These are phyloP conservation scores for Ganoderma lingzhi DNA, from an alignment of 1,284 basidiomycete genomes.

Conservation along the genomic window DNA sequence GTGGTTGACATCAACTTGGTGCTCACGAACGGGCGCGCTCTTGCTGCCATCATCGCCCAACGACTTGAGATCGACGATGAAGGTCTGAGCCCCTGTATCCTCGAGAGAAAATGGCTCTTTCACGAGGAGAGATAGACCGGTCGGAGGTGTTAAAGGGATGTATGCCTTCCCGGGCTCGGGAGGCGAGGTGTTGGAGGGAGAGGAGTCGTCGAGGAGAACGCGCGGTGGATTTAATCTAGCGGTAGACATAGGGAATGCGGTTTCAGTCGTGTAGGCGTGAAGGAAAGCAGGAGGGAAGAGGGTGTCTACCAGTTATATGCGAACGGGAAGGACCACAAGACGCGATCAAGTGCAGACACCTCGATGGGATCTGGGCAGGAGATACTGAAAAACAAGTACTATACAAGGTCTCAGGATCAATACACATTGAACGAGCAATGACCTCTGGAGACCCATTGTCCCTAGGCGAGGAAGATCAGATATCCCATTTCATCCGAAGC, in stretches of 20 bases:
- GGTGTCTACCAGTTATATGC: background rate
- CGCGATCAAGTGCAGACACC: no score
- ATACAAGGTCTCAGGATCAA: background rate
- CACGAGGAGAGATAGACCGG: background rate
- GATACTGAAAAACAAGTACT: no score
- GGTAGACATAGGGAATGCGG: background rate
- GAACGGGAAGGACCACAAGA: background rate
- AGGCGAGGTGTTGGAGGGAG: background rate
- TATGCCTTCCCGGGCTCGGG: background rate
- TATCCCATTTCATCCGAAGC: background rate
- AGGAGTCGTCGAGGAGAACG: background rate
- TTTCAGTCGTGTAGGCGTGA: background rate
- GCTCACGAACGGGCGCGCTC: background rate
- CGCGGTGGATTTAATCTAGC: background rate
- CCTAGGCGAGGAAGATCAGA: background rate
- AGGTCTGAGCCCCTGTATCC: slow-evolving; percentile 17
- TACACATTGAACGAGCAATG: background rate
- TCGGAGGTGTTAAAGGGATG: background rate
- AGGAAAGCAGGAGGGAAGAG: background rate
- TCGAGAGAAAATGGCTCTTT: background rate
- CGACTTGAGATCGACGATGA: slow-evolving; percentile 34
- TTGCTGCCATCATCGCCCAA: slow-evolving; percentile 8
- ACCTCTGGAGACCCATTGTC: background rate
- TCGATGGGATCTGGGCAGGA: no score
- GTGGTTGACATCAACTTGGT: background rate